A percentile compares a stretch with the other conserved stretches of the same genome.
Conservation (phyloP, 73 alveolate genomes). For the Effrenium voratum region DNA sequence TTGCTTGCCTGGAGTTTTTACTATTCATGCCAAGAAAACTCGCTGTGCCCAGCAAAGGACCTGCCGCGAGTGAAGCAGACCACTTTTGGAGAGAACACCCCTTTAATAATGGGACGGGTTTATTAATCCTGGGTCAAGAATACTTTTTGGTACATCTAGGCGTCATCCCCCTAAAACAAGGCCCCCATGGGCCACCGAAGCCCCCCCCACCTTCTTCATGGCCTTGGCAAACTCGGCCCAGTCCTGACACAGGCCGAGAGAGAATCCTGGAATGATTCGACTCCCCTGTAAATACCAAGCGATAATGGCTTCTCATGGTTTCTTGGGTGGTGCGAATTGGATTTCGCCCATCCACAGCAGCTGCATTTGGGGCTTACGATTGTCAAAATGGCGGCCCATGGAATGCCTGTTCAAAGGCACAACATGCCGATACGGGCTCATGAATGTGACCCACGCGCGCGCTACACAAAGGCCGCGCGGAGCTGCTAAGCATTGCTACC, state of each 20-base stretch:
- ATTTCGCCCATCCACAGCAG: neutral
- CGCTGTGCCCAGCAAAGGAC: neutral
- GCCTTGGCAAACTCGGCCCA: constrained; percentile 93
- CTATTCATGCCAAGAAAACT: neutral
- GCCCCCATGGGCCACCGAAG: no score
- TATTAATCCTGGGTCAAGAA: no score
- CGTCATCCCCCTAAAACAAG: no score
- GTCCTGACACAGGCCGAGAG: neutral
- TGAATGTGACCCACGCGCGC: no score
- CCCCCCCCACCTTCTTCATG: constrained; percentile 94
- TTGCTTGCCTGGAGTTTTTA: neutral
- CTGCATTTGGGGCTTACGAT: neutral
- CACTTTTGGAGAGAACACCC: no score
- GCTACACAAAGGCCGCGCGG: no score
- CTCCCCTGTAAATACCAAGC: no score
- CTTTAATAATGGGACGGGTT: no score
- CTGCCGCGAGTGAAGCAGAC: neutral
- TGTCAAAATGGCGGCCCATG: no score
- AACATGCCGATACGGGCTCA: no score
- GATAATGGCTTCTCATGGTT: neutral
- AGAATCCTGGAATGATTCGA: neutral
- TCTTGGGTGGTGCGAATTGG: neutral
- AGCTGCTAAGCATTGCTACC: no score
- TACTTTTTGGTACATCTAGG: neutral
- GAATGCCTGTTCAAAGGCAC: no score